These are phyloP conservation scores for Colletotrichum magnum DNA, from an alignment of 2,329 filamentous ascomycete species.

Conservation along the genomic window DNA sequence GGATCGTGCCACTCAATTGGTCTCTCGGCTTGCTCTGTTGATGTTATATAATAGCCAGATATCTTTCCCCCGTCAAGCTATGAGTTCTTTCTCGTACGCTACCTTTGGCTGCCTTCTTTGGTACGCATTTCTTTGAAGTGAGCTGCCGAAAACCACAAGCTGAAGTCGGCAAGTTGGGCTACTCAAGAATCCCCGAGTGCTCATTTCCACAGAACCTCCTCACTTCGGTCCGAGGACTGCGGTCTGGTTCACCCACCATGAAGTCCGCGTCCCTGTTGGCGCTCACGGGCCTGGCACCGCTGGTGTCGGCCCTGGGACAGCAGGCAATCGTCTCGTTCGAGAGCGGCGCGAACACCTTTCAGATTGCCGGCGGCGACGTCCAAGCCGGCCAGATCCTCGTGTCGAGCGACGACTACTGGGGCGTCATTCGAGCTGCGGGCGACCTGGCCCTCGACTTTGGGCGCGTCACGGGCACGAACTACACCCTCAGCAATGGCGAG, in stretches of 20 bases:
- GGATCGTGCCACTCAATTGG: constrained; percentile 2
- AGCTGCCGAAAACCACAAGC: not conserved
- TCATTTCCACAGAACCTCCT: not conserved
- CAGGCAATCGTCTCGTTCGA: constrained; percentile 62
- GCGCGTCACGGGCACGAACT: constrained; percentile 76
- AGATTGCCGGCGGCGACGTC: constrained; percentile 54
- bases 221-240: not conserved
- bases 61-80: not conserved
- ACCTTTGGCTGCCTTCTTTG: not conserved
- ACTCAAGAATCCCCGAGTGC: not conserved
- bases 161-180: not conserved
- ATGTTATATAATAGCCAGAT: constrained; percentile 21
- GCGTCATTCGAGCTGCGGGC: constrained; percentile 76
- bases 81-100: not conserved
- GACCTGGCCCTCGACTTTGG: constrained; percentile 80
- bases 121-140: not conserved
- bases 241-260: constrained; percentile 11
- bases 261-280: constrained; percentile 40
- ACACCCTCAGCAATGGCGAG: constrained; percentile 68
- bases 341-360: constrained; percentile 43
- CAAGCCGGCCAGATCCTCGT: constrained; percentile 66
- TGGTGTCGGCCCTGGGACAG: constrained; percentile 61
- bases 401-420: constrained; percentile 74
- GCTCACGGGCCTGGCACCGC: constrained; percentile 43
- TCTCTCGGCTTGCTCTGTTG: not conserved